Percentiles rank a stretch among this genome's conserved stretches.
These are phyloP conservation scores for Lasiosphaeria hispida DNA, from an alignment of 495 filamentous ascomycete species.

Conservation along the genomic window DNA sequence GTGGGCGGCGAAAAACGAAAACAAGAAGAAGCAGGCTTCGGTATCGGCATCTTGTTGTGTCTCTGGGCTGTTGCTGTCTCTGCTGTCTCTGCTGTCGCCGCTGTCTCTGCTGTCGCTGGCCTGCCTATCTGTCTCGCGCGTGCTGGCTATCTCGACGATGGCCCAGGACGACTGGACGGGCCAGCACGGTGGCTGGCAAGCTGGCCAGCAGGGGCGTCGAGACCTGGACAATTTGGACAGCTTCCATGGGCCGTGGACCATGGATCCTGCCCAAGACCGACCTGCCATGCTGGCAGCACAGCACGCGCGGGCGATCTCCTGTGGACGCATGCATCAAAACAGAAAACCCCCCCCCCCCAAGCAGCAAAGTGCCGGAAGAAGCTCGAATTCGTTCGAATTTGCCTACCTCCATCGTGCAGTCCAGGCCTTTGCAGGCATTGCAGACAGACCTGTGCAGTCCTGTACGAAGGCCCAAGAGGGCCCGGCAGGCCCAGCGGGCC, in stretches of 20 bases:
- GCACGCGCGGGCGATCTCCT: conserved; percentile 25
- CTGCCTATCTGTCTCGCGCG: not conserved
- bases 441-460: too few relatives aligned
- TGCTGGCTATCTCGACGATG: not conserved
- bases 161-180: not conserved
- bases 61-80: not conserved
- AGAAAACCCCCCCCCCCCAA: too few relatives aligned
- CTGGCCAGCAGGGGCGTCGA: not conserved
- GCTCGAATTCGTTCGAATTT: not conserved
- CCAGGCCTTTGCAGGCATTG: too few relatives aligned
- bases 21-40: not conserved
- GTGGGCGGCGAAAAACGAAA: not conserved
- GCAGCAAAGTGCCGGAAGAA: conserved; percentile 10
- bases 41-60: not conserved
- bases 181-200: not conserved
- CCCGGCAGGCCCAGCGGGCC: not conserved
- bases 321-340: conserved; percentile 8
- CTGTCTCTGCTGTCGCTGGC: not conserved
- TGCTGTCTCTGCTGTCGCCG: not conserved
- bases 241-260: too few relatives aligned
- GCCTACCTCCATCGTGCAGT: not conserved
- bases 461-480: too few relatives aligned
- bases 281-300: conserved; percentile 26
- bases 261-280: not conserved
- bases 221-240: not conserved